Conservation (phyloP, 78 protist species). For the slime mould (Dictyostelium discoideum) region DNA sequence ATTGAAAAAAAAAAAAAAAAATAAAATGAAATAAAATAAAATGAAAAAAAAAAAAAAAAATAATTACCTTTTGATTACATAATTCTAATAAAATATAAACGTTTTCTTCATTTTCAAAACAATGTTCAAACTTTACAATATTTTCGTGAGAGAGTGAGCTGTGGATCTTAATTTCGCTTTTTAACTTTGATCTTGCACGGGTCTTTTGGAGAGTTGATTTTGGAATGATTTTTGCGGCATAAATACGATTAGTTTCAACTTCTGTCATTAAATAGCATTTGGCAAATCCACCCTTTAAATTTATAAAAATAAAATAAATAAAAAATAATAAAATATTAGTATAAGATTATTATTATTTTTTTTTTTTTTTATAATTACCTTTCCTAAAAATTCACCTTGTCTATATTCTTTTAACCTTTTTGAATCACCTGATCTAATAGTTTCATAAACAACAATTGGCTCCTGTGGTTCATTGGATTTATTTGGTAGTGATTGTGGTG, state of each 20-base stretch:
- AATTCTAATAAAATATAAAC: conserved; percentile 97
- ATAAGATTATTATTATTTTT: neutral
- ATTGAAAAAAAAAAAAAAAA: neutral
- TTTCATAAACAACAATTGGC: conserved; percentile 35
- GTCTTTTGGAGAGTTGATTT: conserved; percentile 88
- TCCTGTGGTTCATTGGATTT: conserved; percentile 1
- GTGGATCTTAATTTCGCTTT: conserved; percentile 96
- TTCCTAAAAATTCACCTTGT: conserved; percentile 78
- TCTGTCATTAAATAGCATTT: conserved; percentile 90
- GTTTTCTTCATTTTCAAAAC: conserved; percentile 93
- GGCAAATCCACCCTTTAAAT: conserved; percentile 96
- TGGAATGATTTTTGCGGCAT: conserved; percentile 94
- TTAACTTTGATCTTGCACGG: conserved; percentile 88
- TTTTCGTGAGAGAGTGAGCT: conserved; percentile 89
- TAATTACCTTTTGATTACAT: conserved; percentile 91
- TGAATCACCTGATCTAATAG: neutral
- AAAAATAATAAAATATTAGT: neutral
- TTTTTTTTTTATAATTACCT: conserved; percentile 8
- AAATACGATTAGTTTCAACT: conserved; percentile 64
- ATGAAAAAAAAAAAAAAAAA: conserved; percentile 16
- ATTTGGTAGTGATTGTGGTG: conserved; percentile 34
- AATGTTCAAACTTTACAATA: conserved; percentile 91
- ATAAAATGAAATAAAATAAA: conserved; percentile 31
- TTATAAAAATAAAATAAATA: neutral
- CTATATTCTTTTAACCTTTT: conserved; percentile 15